Evolutionary conservation across 1,284 basidiomycete species (phyloP).

Genomic region (Thecaphora thlaspeos): DNA sequence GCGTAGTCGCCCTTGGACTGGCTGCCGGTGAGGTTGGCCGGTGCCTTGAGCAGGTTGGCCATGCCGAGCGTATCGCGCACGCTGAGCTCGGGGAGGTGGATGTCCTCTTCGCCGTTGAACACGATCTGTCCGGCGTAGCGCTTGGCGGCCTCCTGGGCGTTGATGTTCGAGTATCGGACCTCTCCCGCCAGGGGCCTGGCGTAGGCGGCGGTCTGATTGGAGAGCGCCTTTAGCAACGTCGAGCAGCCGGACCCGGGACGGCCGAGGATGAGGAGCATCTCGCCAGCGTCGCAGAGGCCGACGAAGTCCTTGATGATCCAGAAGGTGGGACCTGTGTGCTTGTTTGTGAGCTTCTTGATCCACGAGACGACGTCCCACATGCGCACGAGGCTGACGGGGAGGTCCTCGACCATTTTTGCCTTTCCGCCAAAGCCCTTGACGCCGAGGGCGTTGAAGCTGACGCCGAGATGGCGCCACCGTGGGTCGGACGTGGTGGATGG

Average conservation of each 20-base stretch:
- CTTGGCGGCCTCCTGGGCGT: constrained; percentile 62
- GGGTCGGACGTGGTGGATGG: not conserved
- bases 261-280: constrained; percentile 66
- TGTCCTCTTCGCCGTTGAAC: constrained; percentile 73
- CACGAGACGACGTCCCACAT: not conserved
- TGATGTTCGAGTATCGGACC: constrained; percentile 69
- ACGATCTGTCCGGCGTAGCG: constrained; percentile 73
- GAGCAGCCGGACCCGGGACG: constrained; percentile 77
- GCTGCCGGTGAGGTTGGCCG: constrained; percentile 6
- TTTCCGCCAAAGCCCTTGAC: not conserved
- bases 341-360: constrained; percentile 26
- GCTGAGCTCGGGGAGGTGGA: constrained; percentile 74
- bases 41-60: constrained; percentile 41
- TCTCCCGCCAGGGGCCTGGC: constrained; percentile 65
- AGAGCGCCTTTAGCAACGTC: constrained; percentile 71
- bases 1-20: not conserved
- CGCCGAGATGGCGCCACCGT: not conserved
- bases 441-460: not conserved
- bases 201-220: constrained; percentile 69
- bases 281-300: constrained; percentile 42
- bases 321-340: constrained; percentile 21
- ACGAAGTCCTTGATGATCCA: constrained; percentile 35
- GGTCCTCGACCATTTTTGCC: not conserved
- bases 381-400: not conserved
- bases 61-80: constrained; percentile 60